These are phyloP conservation scores for Amylocarpus encephaloides DNA, from an alignment of 2,329 filamentous ascomycete genomes.

Conservation along the genomic window DNA sequence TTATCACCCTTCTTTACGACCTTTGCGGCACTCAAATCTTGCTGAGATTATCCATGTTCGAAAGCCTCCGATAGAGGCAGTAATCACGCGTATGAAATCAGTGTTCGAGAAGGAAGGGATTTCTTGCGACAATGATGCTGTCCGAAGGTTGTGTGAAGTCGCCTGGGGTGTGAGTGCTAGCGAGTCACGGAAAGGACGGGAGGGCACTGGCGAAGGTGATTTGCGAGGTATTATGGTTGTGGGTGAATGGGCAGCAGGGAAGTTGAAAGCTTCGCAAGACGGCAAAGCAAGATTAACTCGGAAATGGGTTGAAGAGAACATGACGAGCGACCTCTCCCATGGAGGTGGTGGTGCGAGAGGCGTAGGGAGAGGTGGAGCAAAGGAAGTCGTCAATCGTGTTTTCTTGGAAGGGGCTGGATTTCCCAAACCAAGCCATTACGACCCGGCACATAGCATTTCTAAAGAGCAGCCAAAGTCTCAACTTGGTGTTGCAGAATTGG, in stretches of 20 bases:
- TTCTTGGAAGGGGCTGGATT: slow-evolving; percentile 77
- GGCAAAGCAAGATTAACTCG: slow-evolving; percentile 52
- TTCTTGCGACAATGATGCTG: slow-evolving; percentile 80
- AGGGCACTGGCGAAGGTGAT: slow-evolving; percentile 64
- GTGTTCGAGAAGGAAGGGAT: slow-evolving; percentile 90
- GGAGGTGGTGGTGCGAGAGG: slow-evolving; percentile 67
- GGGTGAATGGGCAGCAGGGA: slow-evolving; percentile 76
- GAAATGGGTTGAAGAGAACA: slow-evolving; percentile 69
- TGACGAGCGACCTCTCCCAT: slow-evolving; percentile 61
- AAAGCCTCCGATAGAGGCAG: slow-evolving; percentile 79
- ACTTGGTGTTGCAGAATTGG: slow-evolving; percentile 65
- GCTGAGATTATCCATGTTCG: slow-evolving; percentile 91
- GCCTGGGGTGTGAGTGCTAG: slow-evolving; percentile 75
- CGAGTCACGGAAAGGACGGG: slow-evolving; percentile 61
- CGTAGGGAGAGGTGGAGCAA: slow-evolving; percentile 62
- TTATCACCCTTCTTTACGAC: slow-evolving; percentile 83
- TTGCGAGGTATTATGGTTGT: slow-evolving; percentile 80
- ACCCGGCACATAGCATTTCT: slow-evolving; percentile 25
- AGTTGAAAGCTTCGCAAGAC: slow-evolving; percentile 47
- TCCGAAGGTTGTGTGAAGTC: slow-evolving; percentile 75
- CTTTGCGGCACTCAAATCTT: slow-evolving; percentile 73
- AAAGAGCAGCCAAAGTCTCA: slow-evolving; percentile 43
- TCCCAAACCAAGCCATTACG: slow-evolving; percentile 29
- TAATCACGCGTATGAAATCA: slow-evolving; percentile 70
- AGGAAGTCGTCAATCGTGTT: slow-evolving; percentile 70